These are phyloP conservation scores for Mimosa bimucronata DNA, from an alignment of 306 rosid genomes.

Conservation along the genomic window DNA sequence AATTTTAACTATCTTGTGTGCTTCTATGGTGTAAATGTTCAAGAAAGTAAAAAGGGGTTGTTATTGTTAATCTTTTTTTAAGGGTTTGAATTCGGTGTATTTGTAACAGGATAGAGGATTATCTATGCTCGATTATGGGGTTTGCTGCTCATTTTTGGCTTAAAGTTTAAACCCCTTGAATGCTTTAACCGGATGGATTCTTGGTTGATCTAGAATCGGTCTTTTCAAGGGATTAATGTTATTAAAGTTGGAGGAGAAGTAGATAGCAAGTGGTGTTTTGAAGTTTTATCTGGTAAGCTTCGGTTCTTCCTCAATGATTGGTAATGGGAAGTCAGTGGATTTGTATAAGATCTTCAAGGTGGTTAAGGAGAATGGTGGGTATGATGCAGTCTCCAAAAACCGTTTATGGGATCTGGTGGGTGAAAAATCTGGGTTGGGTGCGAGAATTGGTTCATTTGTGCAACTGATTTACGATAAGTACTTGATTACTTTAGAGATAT, in stretches of 20 bases:
- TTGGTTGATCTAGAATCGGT: constrained; percentile 34
- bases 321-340: constrained; percentile 57
- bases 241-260: constrained; percentile 32
- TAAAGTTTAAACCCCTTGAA: constrained; percentile 28
- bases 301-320: constrained; percentile 51
- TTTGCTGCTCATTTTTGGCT: constrained; percentile 39
- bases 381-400: constrained; percentile 38
- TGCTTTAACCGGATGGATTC: constrained; percentile 30
- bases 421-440: constrained; percentile 61
- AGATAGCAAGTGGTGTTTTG: constrained; percentile 24
- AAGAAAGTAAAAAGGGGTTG: neutral
- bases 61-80: constrained; percentile 30
- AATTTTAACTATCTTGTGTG: too few relatives aligned
- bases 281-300: constrained; percentile 35
- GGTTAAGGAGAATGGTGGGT: constrained; percentile 84
- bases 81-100: constrained; percentile 48
- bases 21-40: too few relatives aligned
- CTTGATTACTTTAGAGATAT: constrained; percentile 55
- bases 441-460: constrained; percentile 47
- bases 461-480: constrained; percentile 61
- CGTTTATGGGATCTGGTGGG: constrained; percentile 70
- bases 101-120: constrained; percentile 67
- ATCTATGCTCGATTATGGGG: constrained; percentile 46
- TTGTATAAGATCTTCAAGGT: constrained; percentile 73
- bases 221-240: constrained; percentile 10